Evolutionary conservation across 306 rosid species (phyloP).

Genomic region (Myrica gale): DNA sequence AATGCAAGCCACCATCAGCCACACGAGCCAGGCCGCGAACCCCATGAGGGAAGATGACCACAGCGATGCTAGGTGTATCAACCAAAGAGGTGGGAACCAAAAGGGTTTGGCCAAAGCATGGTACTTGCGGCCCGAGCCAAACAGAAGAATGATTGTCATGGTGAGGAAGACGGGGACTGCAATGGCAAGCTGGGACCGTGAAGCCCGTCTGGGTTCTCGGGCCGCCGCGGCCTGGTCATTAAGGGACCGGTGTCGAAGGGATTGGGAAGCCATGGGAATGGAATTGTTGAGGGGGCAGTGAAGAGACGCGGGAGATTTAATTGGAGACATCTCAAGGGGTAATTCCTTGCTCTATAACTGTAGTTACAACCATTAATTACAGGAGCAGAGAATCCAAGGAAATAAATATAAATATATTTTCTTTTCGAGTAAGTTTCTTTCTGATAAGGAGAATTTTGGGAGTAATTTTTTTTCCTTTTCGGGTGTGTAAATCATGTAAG

Average conservation of each 20-base stretch:
- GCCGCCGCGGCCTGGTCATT: conserved; percentile 14
- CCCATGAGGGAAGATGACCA: conserved; percentile 60
- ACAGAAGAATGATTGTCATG: conserved; percentile 32
- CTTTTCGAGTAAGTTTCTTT: too few species aligned
- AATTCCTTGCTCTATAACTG: too few species aligned
- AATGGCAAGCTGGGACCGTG: conserved; percentile 47
- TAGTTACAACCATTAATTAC: too few species aligned
- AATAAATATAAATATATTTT: too few species aligned
- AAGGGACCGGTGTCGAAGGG: background rate
- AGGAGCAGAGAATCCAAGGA: too few species aligned
- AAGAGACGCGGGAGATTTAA: background rate
- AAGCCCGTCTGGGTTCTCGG: conserved; percentile 42
- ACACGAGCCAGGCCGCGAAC: conserved; percentile 67
- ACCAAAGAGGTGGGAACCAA: conserved; percentile 69
- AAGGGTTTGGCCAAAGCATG: conserved; percentile 32
- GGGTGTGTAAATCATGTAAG: too few species aligned
- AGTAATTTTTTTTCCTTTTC: too few species aligned
- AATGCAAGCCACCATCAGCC: conserved; percentile 72
- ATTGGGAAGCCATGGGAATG: conserved; percentile 4
- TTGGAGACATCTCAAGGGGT: conserved; percentile 21
- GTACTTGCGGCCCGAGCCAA: conserved; percentile 47
- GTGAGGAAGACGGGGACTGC: conserved; percentile 43
- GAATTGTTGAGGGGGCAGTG: background rate
- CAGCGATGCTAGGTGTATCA: conserved; percentile 44
- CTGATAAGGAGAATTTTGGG: too few species aligned